Evolutionary conservation across 768 basidiomycete species (phyloP), one percentile per base, ranked within the genome.

Genomic region (Tephrocybe sp.): DNA sequence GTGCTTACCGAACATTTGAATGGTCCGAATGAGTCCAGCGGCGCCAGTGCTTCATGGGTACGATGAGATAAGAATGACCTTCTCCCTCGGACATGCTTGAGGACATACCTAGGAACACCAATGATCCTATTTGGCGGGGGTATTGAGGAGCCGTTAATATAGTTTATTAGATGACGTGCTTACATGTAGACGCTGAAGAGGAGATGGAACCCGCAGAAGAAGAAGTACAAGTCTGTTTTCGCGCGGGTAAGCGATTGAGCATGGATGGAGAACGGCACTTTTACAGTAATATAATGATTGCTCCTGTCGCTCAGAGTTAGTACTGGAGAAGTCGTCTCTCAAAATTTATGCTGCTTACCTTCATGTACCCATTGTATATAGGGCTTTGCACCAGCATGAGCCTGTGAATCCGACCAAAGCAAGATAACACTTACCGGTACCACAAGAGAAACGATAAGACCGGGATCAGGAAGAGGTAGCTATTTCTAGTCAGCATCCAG

Each of bases 361-460:
- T 96, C 86, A 93, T 92, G 74, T 92, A 96, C 46, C 91, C 95
- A 60, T 97, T 95, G 75, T 98, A 98, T 64, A 95, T 90, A 13
- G 96, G 95, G 61, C 92, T 92, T 61, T 30, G 54, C 47, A 18
- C 12, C 15, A 39, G 11, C 13, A 7, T 16, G 13, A 53, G 13
- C 53, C 35, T 48, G 44, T 6, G 50, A 21, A 35, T 48, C 44
- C 47, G 44, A 44, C 43, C 43, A 39, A 38, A 28, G 45, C 34
- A 43, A 57, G 53, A 25, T 27, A 31, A 28, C 19, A 64, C 87
- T 61, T 55, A 89, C 90, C 93, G 83, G 67, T 96, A 99, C 96
- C 96, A 98, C 54, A 94, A 76, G 53, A 98, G 75, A 74, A 99
- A 98, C 12, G 91, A 93, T 28, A 84, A 66, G 30, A 80, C 68